phyloP scores from a whole-genome alignment of 2,329 filamentous ascomycete genomes.

The Aphanocladium album region DNA sequence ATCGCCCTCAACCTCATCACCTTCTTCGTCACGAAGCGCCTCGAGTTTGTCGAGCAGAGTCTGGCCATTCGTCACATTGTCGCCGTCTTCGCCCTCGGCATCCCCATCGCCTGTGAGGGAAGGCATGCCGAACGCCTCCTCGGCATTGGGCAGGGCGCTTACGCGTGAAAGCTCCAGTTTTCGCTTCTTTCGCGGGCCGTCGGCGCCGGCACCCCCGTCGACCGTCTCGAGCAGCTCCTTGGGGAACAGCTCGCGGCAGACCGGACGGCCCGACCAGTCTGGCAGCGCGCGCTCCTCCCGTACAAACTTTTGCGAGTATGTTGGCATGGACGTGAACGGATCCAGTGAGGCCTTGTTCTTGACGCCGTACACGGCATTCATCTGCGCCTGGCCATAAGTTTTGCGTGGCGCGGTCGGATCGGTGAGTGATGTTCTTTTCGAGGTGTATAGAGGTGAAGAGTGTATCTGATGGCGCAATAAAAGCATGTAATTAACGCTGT shows the following conservation, averaged over 20 bases:
- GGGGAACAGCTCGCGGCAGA: conserved; percentile 51
- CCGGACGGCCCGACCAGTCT: conserved; percentile 46
- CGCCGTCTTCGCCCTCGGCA: conserved; percentile 27
- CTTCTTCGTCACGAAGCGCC: conserved; percentile 46
- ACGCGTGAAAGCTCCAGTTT: conserved; percentile 43
- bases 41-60: conserved; percentile 42
- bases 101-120: conserved; percentile 22
- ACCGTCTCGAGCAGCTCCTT: conserved; percentile 51
- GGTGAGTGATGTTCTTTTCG: conserved; percentile 39
- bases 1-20: conserved; percentile 37
- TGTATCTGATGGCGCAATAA: conserved; percentile 54
- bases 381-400: conserved; percentile 53
- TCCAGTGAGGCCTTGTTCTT: conserved; percentile 52
- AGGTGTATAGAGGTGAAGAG: conserved; percentile 51
- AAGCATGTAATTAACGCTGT: conserved; percentile 47
- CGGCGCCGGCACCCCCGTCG: conserved; percentile 39
- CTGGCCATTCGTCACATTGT: conserved; percentile 23
- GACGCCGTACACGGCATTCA: conserved; percentile 51
- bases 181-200: conserved; percentile 35
- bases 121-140: conserved; percentile 43
- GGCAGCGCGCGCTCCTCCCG: conserved; percentile 48
- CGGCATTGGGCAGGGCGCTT: conserved; percentile 44
- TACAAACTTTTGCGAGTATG: conserved; percentile 52
- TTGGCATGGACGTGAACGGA: conserved; percentile 54
- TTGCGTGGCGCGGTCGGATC: conserved; percentile 37